Base-by-base conservation (phyloP, 108 stramenopile species). In the Fistulifera solaris region DNA sequence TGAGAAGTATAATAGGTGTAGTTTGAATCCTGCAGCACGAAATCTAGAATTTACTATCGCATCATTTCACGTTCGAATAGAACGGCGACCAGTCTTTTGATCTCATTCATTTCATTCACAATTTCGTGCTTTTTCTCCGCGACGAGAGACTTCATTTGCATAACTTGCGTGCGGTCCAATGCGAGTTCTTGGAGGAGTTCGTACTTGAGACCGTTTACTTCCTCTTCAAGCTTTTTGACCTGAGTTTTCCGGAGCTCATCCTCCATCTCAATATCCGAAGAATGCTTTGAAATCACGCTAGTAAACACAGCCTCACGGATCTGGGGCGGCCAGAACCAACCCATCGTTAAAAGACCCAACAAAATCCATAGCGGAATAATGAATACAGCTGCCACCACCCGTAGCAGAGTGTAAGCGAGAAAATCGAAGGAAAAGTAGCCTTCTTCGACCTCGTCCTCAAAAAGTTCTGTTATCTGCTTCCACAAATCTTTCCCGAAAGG, bases 311-410 rank as follows among this genome's bases (percentile, higher is more conserved):
- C 38, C 25, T 78, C 81, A 15, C 83, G 75, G 21, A 85, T 68
- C 56, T 89, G 87, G 1, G 87, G 87, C 16, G 87, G 87, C 87
- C 87, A 89, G 26, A 85, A 59, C 71, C 75, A 79, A 18, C 87
- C 87, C n/a, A 66, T 68, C 1, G 78, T 73, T 0, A 79, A 15
- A 31, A 80, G 54, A 15, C 87, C 87, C 26, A 80, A 23, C 1
- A 83, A 18, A 10, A 89, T 53, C 87, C 87, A 89, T 15, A 79
- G 43, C 7, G 81, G 81, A 52, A 83, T 70, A 18, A 83, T 61
- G 22, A 80, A 45, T 41, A 77, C 61, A 15, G 71, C 58, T 11
- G 76, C 68, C 16, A 74, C 41, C 5, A 77, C 27, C 1, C 81
- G 62, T 35, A 83, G 52, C 26, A 80, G 22, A 0, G 39, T 41